Conservation (phyloP, 2,329 filamentous ascomycete genomes). For the Cladophialophora chaetospira region DNA sequence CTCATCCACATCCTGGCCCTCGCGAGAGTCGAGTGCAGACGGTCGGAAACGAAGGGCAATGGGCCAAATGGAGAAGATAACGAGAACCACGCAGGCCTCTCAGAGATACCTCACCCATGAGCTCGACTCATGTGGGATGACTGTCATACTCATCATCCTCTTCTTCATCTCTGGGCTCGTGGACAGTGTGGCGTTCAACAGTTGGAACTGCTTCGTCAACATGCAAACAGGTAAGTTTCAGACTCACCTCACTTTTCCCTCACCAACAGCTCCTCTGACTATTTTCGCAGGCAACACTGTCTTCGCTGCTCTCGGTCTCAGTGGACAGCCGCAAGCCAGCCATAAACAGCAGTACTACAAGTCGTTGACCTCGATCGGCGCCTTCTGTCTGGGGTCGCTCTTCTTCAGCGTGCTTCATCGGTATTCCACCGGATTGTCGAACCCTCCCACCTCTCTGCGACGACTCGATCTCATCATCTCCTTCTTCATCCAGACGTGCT, state of each 20-base stretch:
- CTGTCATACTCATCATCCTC: conserved; percentile 37
- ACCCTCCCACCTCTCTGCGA: conserved; percentile 37
- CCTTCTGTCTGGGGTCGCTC: conserved; percentile 44
- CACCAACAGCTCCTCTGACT: background rate
- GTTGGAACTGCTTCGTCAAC: conserved; percentile 51
- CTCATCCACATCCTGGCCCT: background rate
- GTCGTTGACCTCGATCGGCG: conserved; percentile 43
- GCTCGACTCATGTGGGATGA: conserved; percentile 29
- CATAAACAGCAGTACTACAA: conserved; percentile 47
- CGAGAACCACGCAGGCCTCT: conserved; percentile 1
- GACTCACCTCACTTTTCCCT: background rate
- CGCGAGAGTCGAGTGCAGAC: conserved; percentile 3
- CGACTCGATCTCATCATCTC: conserved; percentile 44
- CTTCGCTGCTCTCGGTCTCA: conserved; percentile 47
- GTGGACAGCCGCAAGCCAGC: conserved; percentile 41
- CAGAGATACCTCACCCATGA: conserved; percentile 27
- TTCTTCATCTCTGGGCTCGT: conserved; percentile 48
- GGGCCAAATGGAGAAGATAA: conserved; percentile 8
- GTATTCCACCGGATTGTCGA: conserved; percentile 37
- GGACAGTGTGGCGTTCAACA: conserved; percentile 49
- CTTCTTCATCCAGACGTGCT: conserved; percentile 42
- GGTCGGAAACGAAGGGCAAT: conserved; percentile 9
- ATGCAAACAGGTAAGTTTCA: conserved; percentile 49
- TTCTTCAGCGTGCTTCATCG: conserved; percentile 44
- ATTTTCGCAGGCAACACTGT: conserved; percentile 44